Percentiles rank a stretch among this genome's conserved stretches.
Evolutionary conservation across 805 yeast genomes (phyloP).

Genomic region (Cyberlindnera samutprakarnensis): DNA sequence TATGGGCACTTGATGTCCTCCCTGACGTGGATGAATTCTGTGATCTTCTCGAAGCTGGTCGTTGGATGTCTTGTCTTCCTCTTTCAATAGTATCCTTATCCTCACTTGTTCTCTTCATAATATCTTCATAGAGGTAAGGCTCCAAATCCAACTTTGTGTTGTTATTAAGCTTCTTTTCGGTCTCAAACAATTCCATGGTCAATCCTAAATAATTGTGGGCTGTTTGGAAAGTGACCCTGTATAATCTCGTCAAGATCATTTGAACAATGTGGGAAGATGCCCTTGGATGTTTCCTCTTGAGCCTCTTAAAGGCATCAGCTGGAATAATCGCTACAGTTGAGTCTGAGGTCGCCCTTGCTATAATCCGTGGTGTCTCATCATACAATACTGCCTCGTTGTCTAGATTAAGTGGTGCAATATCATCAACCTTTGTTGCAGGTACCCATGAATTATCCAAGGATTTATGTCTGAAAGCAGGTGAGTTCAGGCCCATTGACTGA

Average conservation of each 20-base stretch:
- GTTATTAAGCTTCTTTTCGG: slow-evolving; percentile 62
- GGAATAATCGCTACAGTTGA: slow-evolving; percentile 94
- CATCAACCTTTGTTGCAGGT: slow-evolving; percentile 2
- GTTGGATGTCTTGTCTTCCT: slow-evolving; percentile 8
- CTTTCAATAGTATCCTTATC: slow-evolving; percentile 2
- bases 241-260: slow-evolving; percentile 78
- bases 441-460: slow-evolving; percentile 1
- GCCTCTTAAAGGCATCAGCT: slow-evolving; percentile 64
- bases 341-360: slow-evolving; percentile 67
- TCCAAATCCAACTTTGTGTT: slow-evolving; percentile 48
- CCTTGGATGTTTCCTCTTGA: slow-evolving; percentile 71
- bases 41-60: slow-evolving; percentile 5
- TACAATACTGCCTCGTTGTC: slow-evolving; percentile 3
- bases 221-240: slow-evolving; percentile 87
- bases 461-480: slow-evolving; percentile 3
- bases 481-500: not conserved
- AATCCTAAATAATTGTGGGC: slow-evolving; percentile 82
- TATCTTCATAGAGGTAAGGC: slow-evolving; percentile 50
- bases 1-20: slow-evolving; percentile 10
- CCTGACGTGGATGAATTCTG: slow-evolving; percentile 5
- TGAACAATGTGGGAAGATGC: slow-evolving; percentile 93
- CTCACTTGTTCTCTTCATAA: slow-evolving; percentile 33
- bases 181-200: slow-evolving; percentile 70
- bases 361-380: slow-evolving; percentile 26
- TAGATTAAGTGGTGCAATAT: slow-evolving; percentile 16